These are phyloP conservation scores for Asterochloris erici DNA, from an alignment of 139 green algal genomes.

Conservation along the genomic window DNA sequence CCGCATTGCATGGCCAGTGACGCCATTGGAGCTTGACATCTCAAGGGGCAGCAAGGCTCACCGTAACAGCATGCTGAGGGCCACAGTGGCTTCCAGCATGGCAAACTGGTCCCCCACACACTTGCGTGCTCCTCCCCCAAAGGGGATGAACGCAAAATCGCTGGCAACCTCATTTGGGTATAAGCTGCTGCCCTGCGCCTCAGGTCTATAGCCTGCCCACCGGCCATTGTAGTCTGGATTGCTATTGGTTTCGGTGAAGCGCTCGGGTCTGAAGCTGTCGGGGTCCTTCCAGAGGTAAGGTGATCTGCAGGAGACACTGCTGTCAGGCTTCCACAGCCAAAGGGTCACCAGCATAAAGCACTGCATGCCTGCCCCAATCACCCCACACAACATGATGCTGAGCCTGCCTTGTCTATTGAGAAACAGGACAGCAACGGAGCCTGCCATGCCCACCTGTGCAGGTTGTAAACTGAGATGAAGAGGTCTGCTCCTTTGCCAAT, in stretches of 20 bases:
- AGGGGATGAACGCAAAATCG: conserved; percentile 98
- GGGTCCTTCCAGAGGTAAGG: conserved; percentile 94
- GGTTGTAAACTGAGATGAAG: conserved; percentile 98
- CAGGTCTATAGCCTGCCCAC: conserved; percentile 73
- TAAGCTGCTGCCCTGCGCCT: conserved; percentile 50
- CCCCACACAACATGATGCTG: background rate
- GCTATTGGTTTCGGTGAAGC: conserved; percentile 68
- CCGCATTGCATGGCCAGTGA: too few species aligned
- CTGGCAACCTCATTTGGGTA: conserved; percentile 95
- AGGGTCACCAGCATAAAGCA: background rate
- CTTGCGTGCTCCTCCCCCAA: conserved; percentile 93
- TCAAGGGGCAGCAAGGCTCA: conserved; percentile 35
- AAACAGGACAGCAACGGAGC: too few species aligned
- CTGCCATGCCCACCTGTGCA: conserved; percentile 67
- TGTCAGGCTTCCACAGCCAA: background rate
- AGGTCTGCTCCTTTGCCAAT: conserved; percentile 93
- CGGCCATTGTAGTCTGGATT: conserved; percentile 49
- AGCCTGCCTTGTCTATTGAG: background rate
- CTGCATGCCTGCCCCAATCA: too few species aligned
- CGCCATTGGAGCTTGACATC: background rate
- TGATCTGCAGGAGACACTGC: conserved; percentile 37
- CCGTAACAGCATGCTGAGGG: conserved; percentile 82
- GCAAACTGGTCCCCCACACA: conserved; percentile 99
- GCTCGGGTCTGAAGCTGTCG: conserved; percentile 86
- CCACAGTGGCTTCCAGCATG: conserved; percentile 78